Evolutionary conservation across 208 protist genomes (phyloP).

Genomic region (Acanthamoeba castellanii): DNA sequence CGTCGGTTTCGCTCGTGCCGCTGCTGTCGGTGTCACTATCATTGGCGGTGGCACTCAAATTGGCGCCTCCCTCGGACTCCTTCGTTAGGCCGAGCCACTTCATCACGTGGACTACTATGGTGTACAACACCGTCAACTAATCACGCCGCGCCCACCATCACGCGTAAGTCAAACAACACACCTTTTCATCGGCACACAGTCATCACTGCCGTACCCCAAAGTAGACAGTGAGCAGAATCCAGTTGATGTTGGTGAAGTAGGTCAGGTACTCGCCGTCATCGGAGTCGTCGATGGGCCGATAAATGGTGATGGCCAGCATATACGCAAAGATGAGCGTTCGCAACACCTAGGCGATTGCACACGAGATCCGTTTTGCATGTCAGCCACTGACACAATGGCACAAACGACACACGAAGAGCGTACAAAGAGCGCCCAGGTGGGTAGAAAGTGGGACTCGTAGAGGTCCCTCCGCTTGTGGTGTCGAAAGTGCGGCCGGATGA

Average conservation of each 20-base stretch:
- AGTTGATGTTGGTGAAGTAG: conserved; percentile 63
- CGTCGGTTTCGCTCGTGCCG: neutral
- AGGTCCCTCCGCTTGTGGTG: conserved; percentile 37
- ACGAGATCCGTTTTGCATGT: too few relatives aligned
- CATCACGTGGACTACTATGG: neutral
- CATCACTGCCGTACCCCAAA: neutral
- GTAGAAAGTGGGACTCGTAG: conserved; percentile 15
- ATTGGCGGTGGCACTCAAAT: too few relatives aligned
- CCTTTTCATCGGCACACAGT: neutral
- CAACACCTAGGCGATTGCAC: too few relatives aligned
- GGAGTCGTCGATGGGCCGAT: neutral
- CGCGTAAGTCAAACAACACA: neutral
- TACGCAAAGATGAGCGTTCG: neutral
- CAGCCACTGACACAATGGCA: too few relatives aligned
- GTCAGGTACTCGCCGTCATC: conserved; percentile 16
- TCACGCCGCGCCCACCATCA: too few relatives aligned
- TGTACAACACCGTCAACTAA: conserved; percentile 15
- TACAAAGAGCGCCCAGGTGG: neutral
- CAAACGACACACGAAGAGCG: neutral
- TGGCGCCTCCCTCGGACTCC: neutral
- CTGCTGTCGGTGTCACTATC: neutral
- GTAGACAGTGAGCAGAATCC: conserved; percentile 31
- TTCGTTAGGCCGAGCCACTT: neutral
- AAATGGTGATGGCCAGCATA: neutral
- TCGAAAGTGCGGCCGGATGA: neutral